Base-by-base conservation (phyloP, 1,284 basidiomycete species). In the Sanghuangporus weigelae region DNA sequence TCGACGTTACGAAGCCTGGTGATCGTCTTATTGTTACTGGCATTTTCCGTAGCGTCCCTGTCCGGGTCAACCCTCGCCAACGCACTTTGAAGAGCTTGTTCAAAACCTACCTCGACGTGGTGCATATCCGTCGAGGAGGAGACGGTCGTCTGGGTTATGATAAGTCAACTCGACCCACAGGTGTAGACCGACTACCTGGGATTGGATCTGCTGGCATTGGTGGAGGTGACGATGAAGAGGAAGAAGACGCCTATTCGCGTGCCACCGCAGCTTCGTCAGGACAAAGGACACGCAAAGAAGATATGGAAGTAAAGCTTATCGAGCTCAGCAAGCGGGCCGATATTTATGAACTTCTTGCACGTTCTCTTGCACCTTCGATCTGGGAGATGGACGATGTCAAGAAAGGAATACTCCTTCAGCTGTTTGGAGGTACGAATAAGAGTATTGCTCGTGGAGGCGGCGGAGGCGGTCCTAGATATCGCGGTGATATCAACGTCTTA, bases 331-430 rank as follows among this genome's bases (percentile, higher is more conserved):
- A 81, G 66, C 79, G 87, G 57, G 84, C 86, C 2, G 95, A 98
- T 73, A 80, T 97, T 48, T 99, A 99, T 74, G 93, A 96, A 3
- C 76, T 93, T 46, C 81, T 99, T 1, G 79, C 96, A 12, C 81
- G 90, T 38, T 93, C 90, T 1, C 83, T 99, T 66, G 96, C 96
- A 1, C 97, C 96, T 8, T 92, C 89, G 35, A 96, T 99, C 69
- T 98, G 94, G 89, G 94, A 95, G 74, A 91, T 98, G 93, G 96
- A 99, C 48, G 96, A 99, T 71, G 94, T 99, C 66, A 99, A 99
- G 79, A 98, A 98, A 78, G 96, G 97, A 0, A 96, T 99, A 62
- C 74, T 99, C 57, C 78, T 99, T 36, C 96, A 98, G 76, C 77
- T 99, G 31, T 98, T 99, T 75, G 97, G 96, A 6, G 96, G 96